A percentile compares a stretch with the other conserved stretches of the same genome.
Conservation (phyloP, 2,329 filamentous ascomycete genomes). For the Pezicula rhizophila region DNA sequence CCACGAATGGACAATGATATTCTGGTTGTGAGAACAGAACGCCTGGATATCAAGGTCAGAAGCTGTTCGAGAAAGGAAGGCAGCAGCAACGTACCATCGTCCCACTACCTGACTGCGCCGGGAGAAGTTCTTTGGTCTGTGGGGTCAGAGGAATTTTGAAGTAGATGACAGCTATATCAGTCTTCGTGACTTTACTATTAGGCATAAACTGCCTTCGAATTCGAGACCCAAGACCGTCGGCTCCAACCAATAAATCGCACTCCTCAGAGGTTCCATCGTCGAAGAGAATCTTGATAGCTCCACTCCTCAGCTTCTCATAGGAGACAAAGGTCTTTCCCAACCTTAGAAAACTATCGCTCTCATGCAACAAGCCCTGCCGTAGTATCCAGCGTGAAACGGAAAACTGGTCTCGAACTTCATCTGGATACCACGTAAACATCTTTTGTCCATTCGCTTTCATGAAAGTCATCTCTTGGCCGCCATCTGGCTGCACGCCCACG, state of each 20-base stretch:
- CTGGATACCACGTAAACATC: conserved; percentile 19
- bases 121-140: conserved; percentile 14
- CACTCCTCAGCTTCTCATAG: conserved; percentile 21
- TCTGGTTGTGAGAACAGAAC: conserved; percentile 19
- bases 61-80: not conserved
- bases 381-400: conserved; percentile 21
- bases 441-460: conserved; percentile 17
- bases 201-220: conserved; percentile 32
- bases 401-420: conserved; percentile 18
- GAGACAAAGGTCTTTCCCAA: conserved; percentile 28
- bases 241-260: conserved; percentile 49
- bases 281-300: conserved; percentile 33
- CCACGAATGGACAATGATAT: conserved; percentile 22
- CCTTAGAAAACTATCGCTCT: conserved; percentile 13
- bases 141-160: conserved; percentile 23
- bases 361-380: conserved; percentile 17
- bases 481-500: conserved; percentile 17
- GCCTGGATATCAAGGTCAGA: conserved; percentile 9
- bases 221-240: conserved; percentile 48
- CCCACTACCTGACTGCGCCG: conserved; percentile 10
- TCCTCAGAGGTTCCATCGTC: conserved; percentile 34
- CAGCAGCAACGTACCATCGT: conserved; percentile 14
- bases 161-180: conserved; percentile 20
- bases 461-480: conserved; percentile 20
- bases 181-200: conserved; percentile 9